Conservation (phyloP, 805 yeast genomes). For the Metschnikowia amazonensis region DNA sequence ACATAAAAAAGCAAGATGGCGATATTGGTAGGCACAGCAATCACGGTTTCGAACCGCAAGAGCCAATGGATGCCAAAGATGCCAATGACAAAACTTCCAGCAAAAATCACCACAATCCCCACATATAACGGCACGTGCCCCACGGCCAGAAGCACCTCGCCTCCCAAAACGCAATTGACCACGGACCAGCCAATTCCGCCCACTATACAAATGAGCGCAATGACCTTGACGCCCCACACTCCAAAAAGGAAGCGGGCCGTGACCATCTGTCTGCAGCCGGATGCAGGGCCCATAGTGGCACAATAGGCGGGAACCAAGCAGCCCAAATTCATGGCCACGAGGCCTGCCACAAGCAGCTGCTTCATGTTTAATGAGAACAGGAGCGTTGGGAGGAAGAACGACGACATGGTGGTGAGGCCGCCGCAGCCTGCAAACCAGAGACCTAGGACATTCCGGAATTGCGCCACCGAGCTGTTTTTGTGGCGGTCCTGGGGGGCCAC, state of each 20-base stretch:
- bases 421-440: constrained; percentile 40
- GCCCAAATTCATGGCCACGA: constrained; percentile 29
- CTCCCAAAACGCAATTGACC: constrained; percentile 37
- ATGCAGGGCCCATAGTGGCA: constrained; percentile 36
- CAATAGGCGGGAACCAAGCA: constrained; percentile 38
- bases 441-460: constrained; percentile 30
- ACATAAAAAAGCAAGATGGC: constrained; percentile 30
- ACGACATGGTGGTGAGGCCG: constrained; percentile 37
- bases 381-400: constrained; percentile 33
- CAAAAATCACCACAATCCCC: constrained; percentile 22
- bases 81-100: constrained; percentile 27
- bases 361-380: constrained; percentile 25
- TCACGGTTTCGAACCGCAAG: constrained; percentile 26
- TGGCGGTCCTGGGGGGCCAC: constrained; percentile 28
- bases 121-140: constrained; percentile 8
- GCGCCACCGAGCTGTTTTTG: constrained; percentile 12
- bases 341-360: constrained; percentile 29
- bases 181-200: constrained; percentile 39
- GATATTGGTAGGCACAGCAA: constrained; percentile 29
- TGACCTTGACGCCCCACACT: constrained; percentile 32
- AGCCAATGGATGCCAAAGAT: constrained; percentile 32
- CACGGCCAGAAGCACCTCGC: constrained; percentile 27
- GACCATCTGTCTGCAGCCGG: constrained; percentile 38
- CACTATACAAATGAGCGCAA: constrained; percentile 28
- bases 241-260: constrained; percentile 36